These are phyloP conservation scores for Entomortierella chlamydospora DNA, from an alignment of 192 early-diverging fungal species.

Conservation along the genomic window DNA sequence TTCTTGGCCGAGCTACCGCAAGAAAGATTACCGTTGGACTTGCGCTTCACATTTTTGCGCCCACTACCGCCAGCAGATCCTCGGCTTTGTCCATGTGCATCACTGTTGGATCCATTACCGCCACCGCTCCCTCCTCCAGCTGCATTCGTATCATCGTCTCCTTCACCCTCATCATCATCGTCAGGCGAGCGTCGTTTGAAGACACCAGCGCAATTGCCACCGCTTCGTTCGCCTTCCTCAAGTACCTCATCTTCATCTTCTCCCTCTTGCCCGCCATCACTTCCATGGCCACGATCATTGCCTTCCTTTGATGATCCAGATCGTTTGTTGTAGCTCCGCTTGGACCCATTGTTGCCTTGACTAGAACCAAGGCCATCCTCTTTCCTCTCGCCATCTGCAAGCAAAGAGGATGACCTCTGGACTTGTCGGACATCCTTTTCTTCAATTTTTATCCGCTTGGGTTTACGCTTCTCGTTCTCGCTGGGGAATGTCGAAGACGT, in stretches of 20 bases:
- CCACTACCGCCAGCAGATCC: constrained; percentile 1
- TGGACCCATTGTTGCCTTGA: neutral
- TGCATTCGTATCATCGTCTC: constrained; percentile 4
- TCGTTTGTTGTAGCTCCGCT: neutral
- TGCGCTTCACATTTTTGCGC: constrained; percentile 35
- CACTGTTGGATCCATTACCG: neutral
- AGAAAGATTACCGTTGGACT: constrained; percentile 18
- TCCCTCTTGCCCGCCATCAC: constrained; percentile 5
- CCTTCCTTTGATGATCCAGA: neutral
- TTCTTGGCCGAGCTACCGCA: constrained; percentile 15
- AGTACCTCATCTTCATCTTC: constrained; percentile 37
- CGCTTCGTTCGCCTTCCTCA: constrained; percentile 15
- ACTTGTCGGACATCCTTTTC: constrained; percentile 35
- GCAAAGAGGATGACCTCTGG: constrained; percentile 20
- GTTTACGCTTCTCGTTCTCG: constrained; percentile 36
- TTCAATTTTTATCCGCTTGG: constrained; percentile 45
- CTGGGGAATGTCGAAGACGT: neutral
- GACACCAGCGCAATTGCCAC: neutral
- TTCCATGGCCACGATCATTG: neutral
- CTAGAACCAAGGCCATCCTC: neutral
- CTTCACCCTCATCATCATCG: constrained; percentile 42
- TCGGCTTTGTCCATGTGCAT: constrained; percentile 2
- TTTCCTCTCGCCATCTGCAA: constrained; percentile 5
- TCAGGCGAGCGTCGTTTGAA: constrained; percentile 24
- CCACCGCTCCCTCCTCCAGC: constrained; percentile 3